Evolutionary conservation across 306 rosid genomes (phyloP).

Genomic region (Glycine latifolia): DNA sequence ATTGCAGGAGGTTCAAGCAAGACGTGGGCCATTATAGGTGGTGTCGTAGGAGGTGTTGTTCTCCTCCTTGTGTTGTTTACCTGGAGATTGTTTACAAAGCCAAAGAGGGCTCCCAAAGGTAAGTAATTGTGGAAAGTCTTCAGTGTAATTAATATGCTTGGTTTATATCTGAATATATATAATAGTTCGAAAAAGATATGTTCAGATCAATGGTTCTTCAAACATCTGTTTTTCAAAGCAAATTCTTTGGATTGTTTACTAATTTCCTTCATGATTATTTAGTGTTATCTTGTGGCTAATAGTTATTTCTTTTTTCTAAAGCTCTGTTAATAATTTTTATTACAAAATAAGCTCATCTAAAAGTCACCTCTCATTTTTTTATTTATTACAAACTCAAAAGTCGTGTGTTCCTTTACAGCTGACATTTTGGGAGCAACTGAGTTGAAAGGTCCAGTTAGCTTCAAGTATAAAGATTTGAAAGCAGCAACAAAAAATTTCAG

Average conservation of each 20-base stretch:
- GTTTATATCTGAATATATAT: no score
- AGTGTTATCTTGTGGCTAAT: neutral
- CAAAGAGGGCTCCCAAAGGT: slow-evolving; percentile 55
- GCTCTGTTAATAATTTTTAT: no score
- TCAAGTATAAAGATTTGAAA: slow-evolving; percentile 61
- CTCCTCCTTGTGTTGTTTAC: slow-evolving; percentile 49
- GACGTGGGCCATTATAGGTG: slow-evolving; percentile 49
- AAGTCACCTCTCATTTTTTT: neutral
- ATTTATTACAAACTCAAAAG: no score
- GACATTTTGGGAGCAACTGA: slow-evolving; percentile 73
- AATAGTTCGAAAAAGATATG: no score
- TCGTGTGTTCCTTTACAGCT: slow-evolving; percentile 37
- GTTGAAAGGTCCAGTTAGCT: slow-evolving; percentile 64
- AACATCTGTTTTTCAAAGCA: no score
- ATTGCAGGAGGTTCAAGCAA: slow-evolving; percentile 45
- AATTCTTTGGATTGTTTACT: neutral
- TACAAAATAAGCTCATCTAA: neutral
- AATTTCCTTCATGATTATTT: neutral
- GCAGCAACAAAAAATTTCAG: slow-evolving; percentile 62
- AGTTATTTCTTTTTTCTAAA: no score
- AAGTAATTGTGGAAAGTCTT: neutral
- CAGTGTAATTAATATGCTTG: no score
- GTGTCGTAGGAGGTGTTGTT: slow-evolving; percentile 61
- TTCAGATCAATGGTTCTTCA: no score
- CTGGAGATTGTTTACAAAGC: slow-evolving; percentile 41